phyloP scores from a whole-genome alignment of 2,329 filamentous ascomycete species.

The Monosporascus sp. region DNA sequence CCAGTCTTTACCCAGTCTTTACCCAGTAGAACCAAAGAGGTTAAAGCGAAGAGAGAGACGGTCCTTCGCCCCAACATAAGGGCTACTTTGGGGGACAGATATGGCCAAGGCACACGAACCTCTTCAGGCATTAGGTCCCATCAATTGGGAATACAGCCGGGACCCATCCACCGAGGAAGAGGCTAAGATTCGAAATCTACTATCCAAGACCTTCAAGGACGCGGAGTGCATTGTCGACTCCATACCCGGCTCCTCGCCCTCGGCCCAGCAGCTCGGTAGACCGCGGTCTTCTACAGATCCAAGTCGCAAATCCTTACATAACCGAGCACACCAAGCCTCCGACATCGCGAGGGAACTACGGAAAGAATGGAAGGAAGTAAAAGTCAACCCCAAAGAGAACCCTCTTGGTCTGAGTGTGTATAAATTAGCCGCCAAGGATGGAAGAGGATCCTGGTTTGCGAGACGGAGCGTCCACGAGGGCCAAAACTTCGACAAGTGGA shows the following conservation, averaged over 20 bases:
- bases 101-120: slow-evolving; percentile 34
- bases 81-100: too few species aligned
- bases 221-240: slow-evolving; percentile 72
- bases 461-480: slow-evolving; percentile 77
- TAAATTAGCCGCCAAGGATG: slow-evolving; percentile 73
- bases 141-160: slow-evolving; percentile 38
- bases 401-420: slow-evolving; percentile 72
- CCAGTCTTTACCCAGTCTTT: too few species aligned
- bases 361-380: slow-evolving; percentile 83
- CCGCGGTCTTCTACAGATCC: slow-evolving; percentile 54
- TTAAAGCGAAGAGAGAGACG: too few species aligned
- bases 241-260: slow-evolving; percentile 53
- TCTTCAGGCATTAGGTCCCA: slow-evolving; percentile 47
- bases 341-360: slow-evolving; percentile 55
- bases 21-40: too few species aligned
- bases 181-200: slow-evolving; percentile 43
- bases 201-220: slow-evolving; percentile 57
- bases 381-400: slow-evolving; percentile 66
- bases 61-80: too few species aligned
- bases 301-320: slow-evolving; percentile 38
- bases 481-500: slow-evolving; percentile 72
- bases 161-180: slow-evolving; percentile 18
- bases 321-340: slow-evolving; percentile 42
- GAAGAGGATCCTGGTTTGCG: slow-evolving; percentile 85
- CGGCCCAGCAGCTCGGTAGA: slow-evolving; percentile 37